Conservation (phyloP, 352 stramenopile species). For the Aphanomyces invadans region DNA sequence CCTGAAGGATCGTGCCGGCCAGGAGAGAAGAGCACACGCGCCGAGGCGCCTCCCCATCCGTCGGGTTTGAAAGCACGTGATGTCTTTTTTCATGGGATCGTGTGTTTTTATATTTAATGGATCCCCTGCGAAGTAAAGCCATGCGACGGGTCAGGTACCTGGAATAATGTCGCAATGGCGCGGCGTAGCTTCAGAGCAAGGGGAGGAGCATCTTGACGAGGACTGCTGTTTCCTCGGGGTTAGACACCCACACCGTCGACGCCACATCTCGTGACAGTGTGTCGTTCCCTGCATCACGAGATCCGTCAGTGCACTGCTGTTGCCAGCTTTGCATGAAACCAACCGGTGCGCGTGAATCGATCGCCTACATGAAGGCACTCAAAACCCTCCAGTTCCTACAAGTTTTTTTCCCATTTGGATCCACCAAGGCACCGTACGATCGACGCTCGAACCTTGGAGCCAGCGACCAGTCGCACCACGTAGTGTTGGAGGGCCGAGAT, state of each 20-base stretch:
- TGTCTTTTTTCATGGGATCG: too few species aligned
- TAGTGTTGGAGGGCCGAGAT: conserved; percentile 88
- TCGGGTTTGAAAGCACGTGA: too few species aligned
- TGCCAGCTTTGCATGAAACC: neutral
- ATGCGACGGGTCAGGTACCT: too few species aligned
- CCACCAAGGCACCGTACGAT: neutral
- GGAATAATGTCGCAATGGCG: too few species aligned
- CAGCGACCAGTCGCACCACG: conserved; percentile 60
- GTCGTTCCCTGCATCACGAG: conserved; percentile 89
- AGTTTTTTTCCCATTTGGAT: neutral
- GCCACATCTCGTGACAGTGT: conserved; percentile 86
- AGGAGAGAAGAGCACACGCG: too few species aligned
- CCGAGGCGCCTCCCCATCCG: too few species aligned
- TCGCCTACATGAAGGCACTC: conserved; percentile 94
- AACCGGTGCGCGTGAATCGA: conserved; percentile 71
- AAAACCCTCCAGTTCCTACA: conserved; percentile 31
- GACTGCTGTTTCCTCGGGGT: conserved; percentile 91
- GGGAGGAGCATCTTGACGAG: conserved; percentile 90
- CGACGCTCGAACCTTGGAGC: conserved; percentile 47
- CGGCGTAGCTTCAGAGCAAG: neutral
- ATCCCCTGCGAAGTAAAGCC: too few species aligned
- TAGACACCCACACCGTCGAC: conserved; percentile 93
- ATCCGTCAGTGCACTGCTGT: too few species aligned
- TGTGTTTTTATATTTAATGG: too few species aligned
- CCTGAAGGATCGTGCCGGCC: too few species aligned